A percentile compares a stretch with the other conserved stretches of the same genome.
Conservation (phyloP, 2,329 filamentous ascomycete genomes). For the Didymellaceae sp. region DNA sequence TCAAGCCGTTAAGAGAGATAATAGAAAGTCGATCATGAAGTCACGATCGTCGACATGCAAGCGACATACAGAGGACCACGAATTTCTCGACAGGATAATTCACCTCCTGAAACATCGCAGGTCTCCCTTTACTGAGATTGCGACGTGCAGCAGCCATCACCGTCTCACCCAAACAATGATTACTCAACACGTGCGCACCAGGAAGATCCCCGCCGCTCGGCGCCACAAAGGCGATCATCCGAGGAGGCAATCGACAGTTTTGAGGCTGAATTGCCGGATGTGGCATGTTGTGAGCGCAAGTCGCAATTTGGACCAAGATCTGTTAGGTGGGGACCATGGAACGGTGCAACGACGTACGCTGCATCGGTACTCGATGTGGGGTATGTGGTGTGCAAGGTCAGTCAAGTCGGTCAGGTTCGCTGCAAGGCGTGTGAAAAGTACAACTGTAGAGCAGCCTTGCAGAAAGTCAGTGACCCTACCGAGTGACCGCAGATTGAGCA, state of each 20-base stretch:
- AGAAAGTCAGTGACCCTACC: not conserved
- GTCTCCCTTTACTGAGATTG: too few species aligned
- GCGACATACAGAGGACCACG: too few species aligned
- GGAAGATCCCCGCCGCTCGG: conserved; percentile 10
- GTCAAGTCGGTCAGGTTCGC: not conserved
- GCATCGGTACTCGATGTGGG: conserved; percentile 2
- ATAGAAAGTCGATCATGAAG: too few species aligned
- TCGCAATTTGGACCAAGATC: conserved; percentile 11
- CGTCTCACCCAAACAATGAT: not conserved
- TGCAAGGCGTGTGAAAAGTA: not conserved
- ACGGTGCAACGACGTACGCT: conserved; percentile 5
- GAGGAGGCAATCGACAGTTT: conserved; percentile 30
- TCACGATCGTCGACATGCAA: too few species aligned
- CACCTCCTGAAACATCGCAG: too few species aligned
- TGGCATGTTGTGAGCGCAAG: conserved; percentile 25
- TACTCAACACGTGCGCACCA: not conserved
- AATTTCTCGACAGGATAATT: too few species aligned
- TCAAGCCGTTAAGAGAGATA: too few species aligned
- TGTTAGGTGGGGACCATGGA: not conserved
- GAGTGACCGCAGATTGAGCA: not conserved
- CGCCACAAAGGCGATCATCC: conserved; percentile 36
- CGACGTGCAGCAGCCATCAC: not conserved
- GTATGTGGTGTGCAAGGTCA: not conserved
- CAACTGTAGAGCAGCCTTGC: not conserved
- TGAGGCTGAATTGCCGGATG: conserved; percentile 23